A percentile compares a stretch with the other conserved stretches of the same genome.
These are phyloP conservation scores for Metroxylon sagu DNA, from an alignment of 176 grass and related monocot species.

Conservation along the genomic window DNA sequence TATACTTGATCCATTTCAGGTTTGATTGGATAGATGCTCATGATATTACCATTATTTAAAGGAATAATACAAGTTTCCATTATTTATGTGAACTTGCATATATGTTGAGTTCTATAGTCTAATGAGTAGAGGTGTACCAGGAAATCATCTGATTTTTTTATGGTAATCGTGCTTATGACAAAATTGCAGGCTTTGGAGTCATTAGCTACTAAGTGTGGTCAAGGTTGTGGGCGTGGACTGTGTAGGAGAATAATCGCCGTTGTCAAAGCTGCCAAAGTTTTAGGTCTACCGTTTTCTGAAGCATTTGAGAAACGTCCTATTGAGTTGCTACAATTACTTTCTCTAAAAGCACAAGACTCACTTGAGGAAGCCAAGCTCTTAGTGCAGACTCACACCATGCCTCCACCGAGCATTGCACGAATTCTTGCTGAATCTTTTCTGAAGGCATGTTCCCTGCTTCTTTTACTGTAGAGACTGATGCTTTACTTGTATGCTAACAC, in stretches of 20 bases:
- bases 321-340: conserved; percentile 87
- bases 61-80: too few relatives aligned
- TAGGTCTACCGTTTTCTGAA: conserved; percentile 73
- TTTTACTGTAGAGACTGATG: neutral
- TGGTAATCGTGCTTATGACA: too few relatives aligned
- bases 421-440: conserved; percentile 88
- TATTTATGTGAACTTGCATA: too few relatives aligned
- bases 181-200: conserved; percentile 63
- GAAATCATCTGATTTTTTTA: too few relatives aligned
- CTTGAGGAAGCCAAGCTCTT: conserved; percentile 89
- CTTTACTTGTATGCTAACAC: conserved; percentile 12
- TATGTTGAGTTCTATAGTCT: too few relatives aligned
- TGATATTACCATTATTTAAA: too few relatives aligned
- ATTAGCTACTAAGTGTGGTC: conserved; percentile 55
- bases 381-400: conserved; percentile 64
- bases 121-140: too few relatives aligned
- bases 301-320: conserved; percentile 83
- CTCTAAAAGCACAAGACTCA: conserved; percentile 86
- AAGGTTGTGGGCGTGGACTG: conserved; percentile 70
- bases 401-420: conserved; percentile 68
- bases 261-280: conserved; percentile 62
- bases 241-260: conserved; percentile 80
- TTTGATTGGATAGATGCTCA: conserved; percentile 22
- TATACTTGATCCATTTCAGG: conserved; percentile 59
- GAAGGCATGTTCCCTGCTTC: conserved; percentile 40